Evolutionary conservation across 805 yeast genomes (phyloP).

Genomic region (Yueomyces sp.): DNA sequence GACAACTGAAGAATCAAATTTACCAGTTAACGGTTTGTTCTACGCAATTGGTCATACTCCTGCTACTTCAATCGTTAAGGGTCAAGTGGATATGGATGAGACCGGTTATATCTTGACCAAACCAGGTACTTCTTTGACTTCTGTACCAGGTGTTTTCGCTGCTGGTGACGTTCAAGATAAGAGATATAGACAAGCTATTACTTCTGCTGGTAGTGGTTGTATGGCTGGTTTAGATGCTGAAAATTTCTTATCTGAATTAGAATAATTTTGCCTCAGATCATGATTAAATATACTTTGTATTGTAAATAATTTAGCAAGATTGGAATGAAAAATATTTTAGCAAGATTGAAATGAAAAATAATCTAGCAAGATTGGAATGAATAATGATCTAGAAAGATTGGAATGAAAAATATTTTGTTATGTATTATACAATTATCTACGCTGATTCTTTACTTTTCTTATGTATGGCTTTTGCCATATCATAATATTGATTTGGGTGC

Average conservation of each 20-base stretch:
- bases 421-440: too few species aligned
- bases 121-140: constrained; percentile 82
- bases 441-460: not conserved
- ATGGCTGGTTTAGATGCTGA: constrained; percentile 98
- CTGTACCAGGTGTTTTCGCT: constrained; percentile 85
- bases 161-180: constrained; percentile 99
- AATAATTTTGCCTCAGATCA: constrained; percentile 7
- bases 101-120: constrained; percentile 78
- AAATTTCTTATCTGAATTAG: constrained; percentile 55
- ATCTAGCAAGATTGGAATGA: too few species aligned
- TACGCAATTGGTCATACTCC: constrained; percentile 97
- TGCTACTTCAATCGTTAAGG: constrained; percentile 71
- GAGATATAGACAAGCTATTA: constrained; percentile 94
- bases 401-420: too few species aligned
- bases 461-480: not conserved
- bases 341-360: too few species aligned
- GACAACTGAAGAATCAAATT: constrained; percentile 53
- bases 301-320: too few species aligned
- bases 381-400: too few species aligned
- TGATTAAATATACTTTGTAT: too few species aligned
- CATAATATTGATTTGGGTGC: not conserved
- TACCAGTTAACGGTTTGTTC: constrained; percentile 82
- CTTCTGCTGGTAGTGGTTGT: constrained; percentile 99
- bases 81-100: constrained; percentile 73
- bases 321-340: too few species aligned